Conservation (phyloP, 192 early-diverging fungal species). For the Chytriomyces confervae region DNA sequence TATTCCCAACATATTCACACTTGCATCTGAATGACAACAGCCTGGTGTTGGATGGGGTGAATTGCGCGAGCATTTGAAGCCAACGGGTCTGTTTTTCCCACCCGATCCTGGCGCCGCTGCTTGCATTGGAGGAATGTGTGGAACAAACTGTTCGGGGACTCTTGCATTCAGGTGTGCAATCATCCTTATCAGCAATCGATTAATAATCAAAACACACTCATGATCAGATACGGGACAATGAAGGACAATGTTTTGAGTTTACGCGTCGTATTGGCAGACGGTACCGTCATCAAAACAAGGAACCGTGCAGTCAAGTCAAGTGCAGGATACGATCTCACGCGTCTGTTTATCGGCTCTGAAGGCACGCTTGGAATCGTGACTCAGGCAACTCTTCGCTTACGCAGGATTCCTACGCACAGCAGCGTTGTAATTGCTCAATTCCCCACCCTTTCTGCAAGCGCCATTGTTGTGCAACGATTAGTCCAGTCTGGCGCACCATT, state of each 20-base stretch:
- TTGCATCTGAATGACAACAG: not conserved
- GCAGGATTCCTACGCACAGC: constrained; percentile 37
- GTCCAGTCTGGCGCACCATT: constrained; percentile 54
- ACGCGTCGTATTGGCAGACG: constrained; percentile 51
- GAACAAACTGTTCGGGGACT: constrained; percentile 57
- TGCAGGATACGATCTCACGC: constrained; percentile 94
- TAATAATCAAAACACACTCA: not conserved
- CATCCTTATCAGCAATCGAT: not conserved
- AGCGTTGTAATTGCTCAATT: constrained; percentile 63
- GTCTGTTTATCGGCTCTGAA: constrained; percentile 92
- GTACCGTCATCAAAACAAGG: constrained; percentile 53
- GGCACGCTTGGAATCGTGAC: constrained; percentile 92
- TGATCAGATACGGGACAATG: constrained; percentile 55
- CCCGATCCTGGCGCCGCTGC: constrained; percentile 62
- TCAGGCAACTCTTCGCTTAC: constrained; percentile 45
- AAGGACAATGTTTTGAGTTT: constrained; percentile 54
- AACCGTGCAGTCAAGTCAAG: constrained; percentile 83
- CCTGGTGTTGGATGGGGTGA: constrained; percentile 69
- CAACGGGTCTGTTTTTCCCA: constrained; percentile 65
- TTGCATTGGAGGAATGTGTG: constrained; percentile 72
- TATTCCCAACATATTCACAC: no score
- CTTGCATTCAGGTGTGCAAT: constrained; percentile 46
- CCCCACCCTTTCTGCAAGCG: constrained; percentile 55
- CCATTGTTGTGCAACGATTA: constrained; percentile 51
- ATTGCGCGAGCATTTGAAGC: constrained; percentile 49